phyloP scores from a whole-genome alignment of 208 protist genomes.

The Acanthamoeba divionensis region DNA sequence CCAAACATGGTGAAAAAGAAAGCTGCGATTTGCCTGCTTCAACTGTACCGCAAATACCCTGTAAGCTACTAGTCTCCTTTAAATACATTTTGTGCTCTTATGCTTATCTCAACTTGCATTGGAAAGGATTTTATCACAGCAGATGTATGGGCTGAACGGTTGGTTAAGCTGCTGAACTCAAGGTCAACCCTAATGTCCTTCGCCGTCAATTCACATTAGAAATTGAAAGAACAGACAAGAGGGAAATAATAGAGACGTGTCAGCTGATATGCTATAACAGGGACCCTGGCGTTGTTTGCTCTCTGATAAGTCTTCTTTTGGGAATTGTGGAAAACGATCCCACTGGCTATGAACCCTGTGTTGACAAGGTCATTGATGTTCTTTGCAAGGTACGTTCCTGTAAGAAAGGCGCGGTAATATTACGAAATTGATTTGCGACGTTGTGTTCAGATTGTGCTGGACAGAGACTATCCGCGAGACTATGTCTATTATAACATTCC shows the following conservation, averaged over 20 bases:
- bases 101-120: no score
- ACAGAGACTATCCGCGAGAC: constrained; percentile 72
- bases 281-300: constrained; percentile 91
- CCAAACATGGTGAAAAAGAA: constrained; percentile 95
- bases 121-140: constrained; percentile 79
- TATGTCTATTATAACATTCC: constrained; percentile 97
- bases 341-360: constrained; percentile 76
- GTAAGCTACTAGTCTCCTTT: no score
- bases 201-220: neutral
- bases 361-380: constrained; percentile 83
- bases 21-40: constrained; percentile 94
- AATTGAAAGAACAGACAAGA: neutral
- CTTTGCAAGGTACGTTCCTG: constrained; percentile 71
- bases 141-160: constrained; percentile 77
- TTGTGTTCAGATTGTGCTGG: constrained; percentile 66
- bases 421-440: no score
- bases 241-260: no score
- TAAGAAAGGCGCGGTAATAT: no score
- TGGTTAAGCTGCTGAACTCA: constrained; percentile 84
- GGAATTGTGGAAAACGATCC: constrained; percentile 83
- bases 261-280: no score
- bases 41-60: constrained; percentile 93
- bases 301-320: constrained; percentile 88
- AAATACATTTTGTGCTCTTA: no score
- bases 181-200: neutral